phyloP scores from a whole-genome alignment of 2,329 filamentous ascomycete species.

The Trichophyton verrucosum region DNA sequence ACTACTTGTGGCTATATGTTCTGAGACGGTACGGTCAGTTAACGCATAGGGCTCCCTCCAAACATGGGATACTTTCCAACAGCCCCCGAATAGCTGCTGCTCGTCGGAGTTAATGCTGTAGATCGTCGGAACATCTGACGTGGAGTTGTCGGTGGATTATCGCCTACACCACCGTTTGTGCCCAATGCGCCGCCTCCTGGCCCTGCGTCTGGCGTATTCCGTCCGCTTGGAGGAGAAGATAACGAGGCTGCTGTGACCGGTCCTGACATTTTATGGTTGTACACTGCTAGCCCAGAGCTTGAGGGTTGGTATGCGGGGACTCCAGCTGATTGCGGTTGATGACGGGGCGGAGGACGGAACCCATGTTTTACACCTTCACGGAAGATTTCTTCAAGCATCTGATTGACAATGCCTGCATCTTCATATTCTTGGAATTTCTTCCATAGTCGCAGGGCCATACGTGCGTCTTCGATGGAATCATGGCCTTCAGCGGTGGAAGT shows the following conservation, averaged over 20 bases:
- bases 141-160: conserved; percentile 27
- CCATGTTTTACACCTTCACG: conserved; percentile 47
- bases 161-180: conserved; percentile 17
- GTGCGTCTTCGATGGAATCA: conserved; percentile 89
- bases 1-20: too few species aligned
- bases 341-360: conserved; percentile 43
- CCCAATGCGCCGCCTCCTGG: conserved; percentile 12
- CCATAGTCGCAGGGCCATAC: conserved; percentile 79
- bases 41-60: conserved; percentile 12
- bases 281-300: not conserved
- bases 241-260: not conserved
- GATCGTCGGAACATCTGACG: conserved; percentile 31
- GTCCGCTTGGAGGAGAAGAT: conserved; percentile 20
- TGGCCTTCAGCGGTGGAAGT: conserved; percentile 41
- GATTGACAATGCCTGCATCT: conserved; percentile 70
- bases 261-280: not conserved
- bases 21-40: not conserved
- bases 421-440: conserved; percentile 81
- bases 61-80: conserved; percentile 5
- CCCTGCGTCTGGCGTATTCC: conserved; percentile 28
- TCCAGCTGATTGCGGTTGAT: conserved; percentile 7
- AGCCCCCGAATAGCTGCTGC: conserved; percentile 26
- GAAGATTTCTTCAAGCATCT: conserved; percentile 81
- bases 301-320: not conserved
- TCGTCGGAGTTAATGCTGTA: conserved; percentile 32